These are phyloP conservation scores for Mrakia gelida DNA, from an alignment of 768 basidiomycete genomes.

Conservation along the genomic window DNA sequence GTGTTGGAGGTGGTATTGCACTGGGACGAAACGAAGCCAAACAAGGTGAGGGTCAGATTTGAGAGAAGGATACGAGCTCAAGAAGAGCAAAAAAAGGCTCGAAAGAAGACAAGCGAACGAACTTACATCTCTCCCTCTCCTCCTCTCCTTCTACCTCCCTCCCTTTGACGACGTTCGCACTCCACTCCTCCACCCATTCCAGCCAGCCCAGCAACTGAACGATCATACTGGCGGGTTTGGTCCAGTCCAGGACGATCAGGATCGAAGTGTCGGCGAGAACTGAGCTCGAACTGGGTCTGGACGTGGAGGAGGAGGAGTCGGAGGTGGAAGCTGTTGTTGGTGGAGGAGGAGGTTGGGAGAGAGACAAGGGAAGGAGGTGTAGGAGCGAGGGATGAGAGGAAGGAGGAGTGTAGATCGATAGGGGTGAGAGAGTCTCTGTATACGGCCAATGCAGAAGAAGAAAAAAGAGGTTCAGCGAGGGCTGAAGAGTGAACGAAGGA, in stretches of 20 bases:
- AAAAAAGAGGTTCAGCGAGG: not conserved
- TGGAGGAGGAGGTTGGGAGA: constrained; percentile 54
- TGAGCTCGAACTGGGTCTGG: not conserved
- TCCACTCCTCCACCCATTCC: constrained; percentile 77
- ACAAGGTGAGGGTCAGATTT: not conserved
- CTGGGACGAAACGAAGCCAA: constrained; percentile 47
- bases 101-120: not conserved
- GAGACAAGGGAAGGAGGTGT: constrained; percentile 67
- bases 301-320: constrained; percentile 44
- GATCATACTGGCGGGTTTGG: constrained; percentile 78
- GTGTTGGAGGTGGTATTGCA: constrained; percentile 83
- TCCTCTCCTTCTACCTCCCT: constrained; percentile 54
- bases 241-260: constrained; percentile 90
- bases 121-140: constrained; percentile 73
- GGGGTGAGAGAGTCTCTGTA: constrained; percentile 32
- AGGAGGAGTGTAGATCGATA: constrained; percentile 88
- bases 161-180: no score
- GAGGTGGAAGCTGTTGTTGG: constrained; percentile 59
- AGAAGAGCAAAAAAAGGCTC: not conserved
- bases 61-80: no score
- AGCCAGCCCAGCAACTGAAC: constrained; percentile 82
- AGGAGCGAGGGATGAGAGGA: constrained; percentile 69
- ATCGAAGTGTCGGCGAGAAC: constrained; percentile 48
- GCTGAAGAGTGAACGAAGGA: no score
- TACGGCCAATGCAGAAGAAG: no score